Evolutionary conservation across 495 filamentous ascomycete genomes (phyloP).

Genomic region (Hyphodiscus hymeniophilus): DNA sequence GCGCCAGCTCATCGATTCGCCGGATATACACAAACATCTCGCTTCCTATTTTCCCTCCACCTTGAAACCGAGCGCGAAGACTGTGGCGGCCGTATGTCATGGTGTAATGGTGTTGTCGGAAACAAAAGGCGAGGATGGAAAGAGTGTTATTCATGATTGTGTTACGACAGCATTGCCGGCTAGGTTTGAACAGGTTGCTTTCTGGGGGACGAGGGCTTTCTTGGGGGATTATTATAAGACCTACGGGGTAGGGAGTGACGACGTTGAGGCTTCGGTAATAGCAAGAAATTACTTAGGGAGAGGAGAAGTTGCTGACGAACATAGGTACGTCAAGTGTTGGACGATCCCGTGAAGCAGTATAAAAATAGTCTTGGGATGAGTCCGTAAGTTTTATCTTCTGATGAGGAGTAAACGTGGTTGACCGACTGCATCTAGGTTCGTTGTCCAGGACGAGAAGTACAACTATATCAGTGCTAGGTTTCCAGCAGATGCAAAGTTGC

Average conservation of each 20-base stretch:
- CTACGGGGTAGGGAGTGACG: slow-evolving; percentile 41
- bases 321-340: slow-evolving; percentile 38
- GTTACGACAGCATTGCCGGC: slow-evolving; percentile 42
- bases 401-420: background rate
- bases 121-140: slow-evolving; percentile 27
- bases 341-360: slow-evolving; percentile 35
- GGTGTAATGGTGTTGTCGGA: slow-evolving; percentile 44
- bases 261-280: slow-evolving; percentile 38
- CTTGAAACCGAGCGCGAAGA: slow-evolving; percentile 35
- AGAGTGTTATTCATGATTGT: slow-evolving; percentile 39
- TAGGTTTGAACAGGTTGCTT: slow-evolving; percentile 40
- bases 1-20: slow-evolving; percentile 44
- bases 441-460: slow-evolving; percentile 40
- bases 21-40: slow-evolving; percentile 35
- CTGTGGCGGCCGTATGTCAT: slow-evolving; percentile 43
- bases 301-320: background rate
- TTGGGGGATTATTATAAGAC: slow-evolving; percentile 52
- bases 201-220: slow-evolving; percentile 39
- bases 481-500: slow-evolving; percentile 37
- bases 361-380: slow-evolving; percentile 36
- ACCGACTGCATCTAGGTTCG: slow-evolving; percentile 30
- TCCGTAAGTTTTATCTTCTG: slow-evolving; percentile 33
- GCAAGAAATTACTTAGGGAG: background rate
- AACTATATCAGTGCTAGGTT: slow-evolving; percentile 47
- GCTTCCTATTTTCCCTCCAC: slow-evolving; percentile 41